Conservation (phyloP, 1,284 basidiomycete genomes). For the Hypsizygus ulmarius region DNA sequence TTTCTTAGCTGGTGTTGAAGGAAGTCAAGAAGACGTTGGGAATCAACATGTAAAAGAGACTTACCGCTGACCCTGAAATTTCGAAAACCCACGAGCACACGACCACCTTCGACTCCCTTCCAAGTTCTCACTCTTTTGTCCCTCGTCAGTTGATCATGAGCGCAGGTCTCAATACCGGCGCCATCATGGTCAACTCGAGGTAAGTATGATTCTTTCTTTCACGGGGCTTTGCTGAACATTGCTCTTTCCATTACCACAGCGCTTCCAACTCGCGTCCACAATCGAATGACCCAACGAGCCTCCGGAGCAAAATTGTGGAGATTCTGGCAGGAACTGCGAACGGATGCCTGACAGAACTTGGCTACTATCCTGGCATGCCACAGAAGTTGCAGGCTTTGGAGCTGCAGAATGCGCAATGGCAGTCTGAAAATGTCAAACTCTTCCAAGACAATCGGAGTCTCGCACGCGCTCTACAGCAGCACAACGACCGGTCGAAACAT, state of each 20-base stretch:
- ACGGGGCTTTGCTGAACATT: background rate
- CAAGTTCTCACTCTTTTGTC: no score
- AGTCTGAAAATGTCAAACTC: conserved; percentile 45
- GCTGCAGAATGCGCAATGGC: conserved; percentile 29
- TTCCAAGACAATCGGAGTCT: conserved; percentile 51
- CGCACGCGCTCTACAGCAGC: conserved; percentile 25
- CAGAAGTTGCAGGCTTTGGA: conserved; percentile 34
- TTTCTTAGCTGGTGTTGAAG: no score
- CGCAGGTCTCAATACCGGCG: no score
- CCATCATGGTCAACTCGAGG: background rate
- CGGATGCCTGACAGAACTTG: conserved; percentile 46
- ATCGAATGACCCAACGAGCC: conserved; percentile 15
- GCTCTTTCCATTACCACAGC: background rate
- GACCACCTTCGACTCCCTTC: no score
- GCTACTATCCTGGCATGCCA: conserved; percentile 41
- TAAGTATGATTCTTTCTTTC: conserved; percentile 1
- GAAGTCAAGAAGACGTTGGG: no score
- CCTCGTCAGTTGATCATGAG: no score
- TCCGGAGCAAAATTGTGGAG: conserved; percentile 37
- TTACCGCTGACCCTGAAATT: no score
- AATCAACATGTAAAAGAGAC: no score
- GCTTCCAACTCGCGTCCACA: conserved; percentile 2
- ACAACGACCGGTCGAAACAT: conserved; percentile 19
- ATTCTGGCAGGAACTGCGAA: conserved; percentile 43
- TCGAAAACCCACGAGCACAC: no score